These are phyloP conservation scores for Neurospora sp. DNA, from an alignment of 495 filamentous ascomycete genomes.

Conservation along the genomic window DNA sequence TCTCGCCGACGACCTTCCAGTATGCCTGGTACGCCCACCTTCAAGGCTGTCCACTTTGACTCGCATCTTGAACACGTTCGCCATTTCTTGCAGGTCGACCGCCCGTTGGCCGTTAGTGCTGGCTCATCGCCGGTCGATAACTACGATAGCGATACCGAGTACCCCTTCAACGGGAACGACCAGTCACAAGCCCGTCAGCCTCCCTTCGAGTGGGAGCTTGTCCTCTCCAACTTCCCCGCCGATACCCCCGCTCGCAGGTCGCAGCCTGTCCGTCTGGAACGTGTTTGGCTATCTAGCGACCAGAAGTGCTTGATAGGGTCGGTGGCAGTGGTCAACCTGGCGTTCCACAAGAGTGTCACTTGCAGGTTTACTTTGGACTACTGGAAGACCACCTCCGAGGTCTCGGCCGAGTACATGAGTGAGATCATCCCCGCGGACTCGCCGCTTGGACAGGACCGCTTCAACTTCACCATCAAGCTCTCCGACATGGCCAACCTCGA, in stretches of 20 bases:
- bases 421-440: conserved; percentile 60
- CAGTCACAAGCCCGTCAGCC: conserved; percentile 29
- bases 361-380: conserved; percentile 93
- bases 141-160: conserved; percentile 74
- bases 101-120: conserved; percentile 87
- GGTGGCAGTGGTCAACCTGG: conserved; percentile 75
- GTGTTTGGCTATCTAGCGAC: conserved; percentile 76
- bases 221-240: conserved; percentile 69
- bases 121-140: conserved; percentile 87
- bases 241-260: conserved; percentile 53
- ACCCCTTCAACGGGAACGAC: conserved; percentile 62
- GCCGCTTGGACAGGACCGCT: conserved; percentile 69
- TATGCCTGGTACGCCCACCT: conserved; percentile 95
- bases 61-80: conserved; percentile 87
- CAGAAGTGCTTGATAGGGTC: conserved; percentile 75
- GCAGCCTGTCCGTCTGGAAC: conserved; percentile 65
- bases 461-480: conserved; percentile 88
- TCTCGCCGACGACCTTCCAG: conserved; percentile 77
- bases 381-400: conserved; percentile 96
- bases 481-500: conserved; percentile 85
- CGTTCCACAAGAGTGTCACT: conserved; percentile 80
- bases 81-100: conserved; percentile 88
- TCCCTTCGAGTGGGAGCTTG: conserved; percentile 78
- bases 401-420: conserved; percentile 75
- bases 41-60: conserved; percentile 95